Conservation (phyloP, 352 stramenopile genomes). For the Phytophthora citricola region DNA sequence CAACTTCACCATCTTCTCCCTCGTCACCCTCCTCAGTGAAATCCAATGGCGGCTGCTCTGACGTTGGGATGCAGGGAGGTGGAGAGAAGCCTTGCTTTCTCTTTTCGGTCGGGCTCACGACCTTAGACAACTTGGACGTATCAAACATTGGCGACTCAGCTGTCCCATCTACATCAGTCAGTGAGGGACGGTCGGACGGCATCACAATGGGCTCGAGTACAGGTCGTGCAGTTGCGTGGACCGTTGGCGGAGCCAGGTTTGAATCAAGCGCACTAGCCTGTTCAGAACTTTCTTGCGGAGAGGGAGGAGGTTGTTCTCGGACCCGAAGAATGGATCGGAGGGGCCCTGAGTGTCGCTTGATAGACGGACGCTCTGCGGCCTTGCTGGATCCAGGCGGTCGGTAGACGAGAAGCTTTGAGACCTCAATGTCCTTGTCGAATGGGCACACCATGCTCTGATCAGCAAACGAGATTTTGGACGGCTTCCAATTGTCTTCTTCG, state of each 20-base stretch:
- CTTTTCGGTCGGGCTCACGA: conserved; percentile 43
- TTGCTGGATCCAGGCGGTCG: conserved; percentile 26
- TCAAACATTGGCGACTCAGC: conserved; percentile 30
- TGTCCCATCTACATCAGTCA: conserved; percentile 16
- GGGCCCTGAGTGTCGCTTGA: conserved; percentile 19
- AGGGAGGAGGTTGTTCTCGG: conserved; percentile 2
- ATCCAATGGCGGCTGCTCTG: conserved; percentile 34
- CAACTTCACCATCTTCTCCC: conserved; percentile 1
- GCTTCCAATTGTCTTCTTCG: conserved; percentile 35
- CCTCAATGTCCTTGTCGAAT: conserved; percentile 49
- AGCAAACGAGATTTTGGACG: conserved; percentile 44
- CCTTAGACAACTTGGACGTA: conserved; percentile 36
- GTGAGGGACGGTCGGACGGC: conserved; percentile 17
- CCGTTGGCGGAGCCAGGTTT: conserved; percentile 16
- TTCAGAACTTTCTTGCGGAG: conserved; percentile 1
- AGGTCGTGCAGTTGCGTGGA: conserved; percentile 28
- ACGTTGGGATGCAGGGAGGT: conserved; percentile 32
- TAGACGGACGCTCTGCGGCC: conserved; percentile 12
- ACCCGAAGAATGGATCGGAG: conserved; percentile 42
- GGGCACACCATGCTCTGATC: conserved; percentile 20
- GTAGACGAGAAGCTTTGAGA: conserved; percentile 41
- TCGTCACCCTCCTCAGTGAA: conserved; percentile 33
- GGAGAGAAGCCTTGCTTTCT: conserved; percentile 33
- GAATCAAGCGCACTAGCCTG: background rate
- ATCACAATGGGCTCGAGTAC: conserved; percentile 26